A percentile compares a stretch with the other conserved stretches of the same genome.
phyloP scores from a whole-genome alignment of 768 basidiomycete species.

The Xanthoconium stramineum region DNA sequence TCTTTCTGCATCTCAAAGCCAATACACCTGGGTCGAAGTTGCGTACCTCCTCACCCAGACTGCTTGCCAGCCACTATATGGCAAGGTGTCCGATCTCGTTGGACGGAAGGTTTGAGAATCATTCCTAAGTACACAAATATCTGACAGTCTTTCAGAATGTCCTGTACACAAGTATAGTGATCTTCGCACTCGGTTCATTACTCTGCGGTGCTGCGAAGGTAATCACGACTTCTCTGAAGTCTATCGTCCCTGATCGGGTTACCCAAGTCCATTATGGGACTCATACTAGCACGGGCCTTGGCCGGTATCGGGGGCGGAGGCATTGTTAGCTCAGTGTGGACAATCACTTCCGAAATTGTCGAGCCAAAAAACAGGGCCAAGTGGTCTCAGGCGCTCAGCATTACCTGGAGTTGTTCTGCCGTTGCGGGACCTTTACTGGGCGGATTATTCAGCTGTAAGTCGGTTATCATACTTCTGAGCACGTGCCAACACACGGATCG shows the following conservation, averaged over 20 bases:
- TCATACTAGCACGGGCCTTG: constrained; percentile 61
- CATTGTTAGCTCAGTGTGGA: constrained; percentile 83
- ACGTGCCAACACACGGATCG: constrained; percentile 20
- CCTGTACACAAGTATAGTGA: constrained; percentile 66
- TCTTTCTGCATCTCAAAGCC: constrained; percentile 59
- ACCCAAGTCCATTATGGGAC: constrained; percentile 46
- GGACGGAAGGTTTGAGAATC: constrained; percentile 64
- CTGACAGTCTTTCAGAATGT: constrained; percentile 45
- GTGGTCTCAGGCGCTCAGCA: constrained; percentile 81
- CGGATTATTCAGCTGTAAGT: constrained; percentile 74
- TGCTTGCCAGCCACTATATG: constrained; percentile 80
- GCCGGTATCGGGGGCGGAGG: constrained; percentile 87
- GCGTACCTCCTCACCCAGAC: constrained; percentile 86
- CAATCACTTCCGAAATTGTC: constrained; percentile 82
- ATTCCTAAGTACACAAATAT: constrained; percentile 2
- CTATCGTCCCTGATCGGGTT: constrained; percentile 17
- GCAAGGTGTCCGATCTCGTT: constrained; percentile 72
- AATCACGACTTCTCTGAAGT: constrained; percentile 16
- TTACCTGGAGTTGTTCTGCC: constrained; percentile 86
- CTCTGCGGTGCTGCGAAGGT: constrained; percentile 77
- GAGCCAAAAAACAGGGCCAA: constrained; percentile 65
- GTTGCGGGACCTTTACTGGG: constrained; percentile 82
- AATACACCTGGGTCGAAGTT: constrained; percentile 86
- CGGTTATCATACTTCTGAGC: constrained; percentile 7
- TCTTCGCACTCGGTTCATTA: constrained; percentile 77